These are phyloP conservation scores for Sarocladiaceae sp. DNA, from an alignment of 2,329 filamentous ascomycete species.

Conservation along the genomic window DNA sequence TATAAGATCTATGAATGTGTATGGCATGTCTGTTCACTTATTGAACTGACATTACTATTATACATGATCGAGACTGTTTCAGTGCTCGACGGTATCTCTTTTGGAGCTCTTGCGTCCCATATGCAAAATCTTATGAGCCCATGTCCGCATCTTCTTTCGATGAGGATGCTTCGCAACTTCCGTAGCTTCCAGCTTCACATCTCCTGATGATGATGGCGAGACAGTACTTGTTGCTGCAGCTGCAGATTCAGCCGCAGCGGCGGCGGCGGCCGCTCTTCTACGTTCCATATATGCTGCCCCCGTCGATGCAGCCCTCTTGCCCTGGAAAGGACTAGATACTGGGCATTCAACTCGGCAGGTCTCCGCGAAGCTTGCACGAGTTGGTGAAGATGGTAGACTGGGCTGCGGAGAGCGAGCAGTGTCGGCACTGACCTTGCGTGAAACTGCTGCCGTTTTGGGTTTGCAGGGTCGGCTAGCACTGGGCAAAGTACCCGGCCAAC, in stretches of 20 bases:
- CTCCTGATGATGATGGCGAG: not conserved
- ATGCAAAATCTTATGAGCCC: not conserved
- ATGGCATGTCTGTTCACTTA: no score
- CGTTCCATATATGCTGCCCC: slow-evolving; percentile 1
- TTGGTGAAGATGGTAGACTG: not conserved
- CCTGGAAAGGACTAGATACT: not conserved
- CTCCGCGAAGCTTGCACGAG: not conserved
- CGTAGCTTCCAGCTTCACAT: not conserved
- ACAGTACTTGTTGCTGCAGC: not conserved
- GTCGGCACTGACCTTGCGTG: not conserved
- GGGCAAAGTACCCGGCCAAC: not conserved
- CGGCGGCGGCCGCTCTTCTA: not conserved
- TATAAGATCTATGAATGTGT: no score
- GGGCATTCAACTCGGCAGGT: not conserved
- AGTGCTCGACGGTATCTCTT: not conserved
- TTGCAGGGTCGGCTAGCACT: not conserved
- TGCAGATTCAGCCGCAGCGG: no score
- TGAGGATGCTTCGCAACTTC: not conserved
- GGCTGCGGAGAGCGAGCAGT: not conserved
- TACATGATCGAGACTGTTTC: not conserved
- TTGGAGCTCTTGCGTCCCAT: not conserved
- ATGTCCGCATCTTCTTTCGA: not conserved
- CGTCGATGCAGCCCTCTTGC: not conserved
- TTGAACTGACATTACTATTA: not conserved
- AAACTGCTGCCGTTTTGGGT: not conserved